Evolutionary conservation across 1,284 basidiomycete species (phyloP).

Genomic region (Ganoderma multipileum): DNA sequence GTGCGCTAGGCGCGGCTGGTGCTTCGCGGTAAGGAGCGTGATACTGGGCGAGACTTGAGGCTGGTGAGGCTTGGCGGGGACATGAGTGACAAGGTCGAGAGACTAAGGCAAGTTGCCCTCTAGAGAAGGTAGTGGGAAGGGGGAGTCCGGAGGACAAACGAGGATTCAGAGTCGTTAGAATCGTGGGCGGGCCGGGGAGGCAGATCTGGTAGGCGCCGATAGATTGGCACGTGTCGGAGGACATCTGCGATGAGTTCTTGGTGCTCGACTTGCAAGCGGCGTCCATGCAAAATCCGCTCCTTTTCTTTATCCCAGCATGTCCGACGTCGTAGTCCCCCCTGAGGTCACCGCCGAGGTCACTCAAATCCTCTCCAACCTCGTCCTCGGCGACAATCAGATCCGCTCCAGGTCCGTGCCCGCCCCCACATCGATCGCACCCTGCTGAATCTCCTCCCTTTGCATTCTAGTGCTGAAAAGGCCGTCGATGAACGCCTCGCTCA

Average conservation of each 20-base stretch:
- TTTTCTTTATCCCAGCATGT: constrained; percentile 14
- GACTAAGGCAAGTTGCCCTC: too few relatives aligned
- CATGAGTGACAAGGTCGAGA: too few relatives aligned
- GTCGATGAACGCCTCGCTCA: constrained; percentile 79
- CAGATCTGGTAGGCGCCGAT: not conserved
- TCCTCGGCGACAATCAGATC: constrained; percentile 81
- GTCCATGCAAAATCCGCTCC: not conserved
- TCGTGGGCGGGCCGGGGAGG: not conserved
- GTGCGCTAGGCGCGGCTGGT: not conserved
- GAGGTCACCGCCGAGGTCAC: constrained; percentile 76
- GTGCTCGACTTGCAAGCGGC: not conserved
- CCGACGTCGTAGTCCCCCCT: constrained; percentile 56
- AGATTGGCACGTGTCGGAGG: not conserved
- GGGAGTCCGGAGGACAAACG: too few relatives aligned
- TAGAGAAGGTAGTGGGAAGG: too few relatives aligned
- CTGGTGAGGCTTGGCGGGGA: too few relatives aligned
- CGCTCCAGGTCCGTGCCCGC: constrained; percentile 62
- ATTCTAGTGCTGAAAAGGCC: constrained; percentile 71
- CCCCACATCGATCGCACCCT: constrained; percentile 15
- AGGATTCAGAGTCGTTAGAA: too few relatives aligned
- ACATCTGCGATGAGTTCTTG: not conserved
- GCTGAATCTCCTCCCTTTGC: constrained; percentile 15
- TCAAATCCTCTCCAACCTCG: constrained; percentile 82
- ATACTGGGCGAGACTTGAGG: too few relatives aligned
- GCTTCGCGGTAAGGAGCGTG: too few relatives aligned